These are phyloP conservation scores for Verticillium klebahnii DNA, from an alignment of 2,329 filamentous ascomycete genomes.

Conservation along the genomic window DNA sequence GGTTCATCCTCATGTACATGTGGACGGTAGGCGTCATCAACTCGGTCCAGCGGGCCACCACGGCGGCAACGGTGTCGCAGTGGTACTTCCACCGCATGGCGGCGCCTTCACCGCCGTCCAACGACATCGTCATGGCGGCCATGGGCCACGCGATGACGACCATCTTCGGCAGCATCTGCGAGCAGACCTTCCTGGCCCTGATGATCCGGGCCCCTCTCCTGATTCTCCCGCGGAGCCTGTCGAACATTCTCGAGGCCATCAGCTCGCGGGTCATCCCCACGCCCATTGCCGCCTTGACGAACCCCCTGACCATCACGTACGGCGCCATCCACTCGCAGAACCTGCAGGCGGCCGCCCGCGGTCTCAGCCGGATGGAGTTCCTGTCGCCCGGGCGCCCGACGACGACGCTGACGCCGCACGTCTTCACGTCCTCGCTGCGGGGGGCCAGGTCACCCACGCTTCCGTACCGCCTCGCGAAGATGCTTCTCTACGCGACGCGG, in stretches of 20 bases:
- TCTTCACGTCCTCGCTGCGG: constrained; percentile 30
- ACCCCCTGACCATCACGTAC: constrained; percentile 88
- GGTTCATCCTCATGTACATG: constrained; percentile 89
- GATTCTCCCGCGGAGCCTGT: constrained; percentile 68
- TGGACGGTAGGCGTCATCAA: constrained; percentile 89
- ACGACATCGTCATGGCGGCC: constrained; percentile 78
- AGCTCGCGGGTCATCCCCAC: constrained; percentile 80
- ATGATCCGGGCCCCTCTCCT: constrained; percentile 81
- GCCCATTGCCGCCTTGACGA: constrained; percentile 79
- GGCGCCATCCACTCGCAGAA: constrained; percentile 89
- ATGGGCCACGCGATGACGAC: constrained; percentile 77
- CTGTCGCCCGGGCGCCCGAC: constrained; percentile 69
- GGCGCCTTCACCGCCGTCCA: constrained; percentile 70
- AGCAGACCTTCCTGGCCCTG: constrained; percentile 78
- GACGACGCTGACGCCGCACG: constrained; percentile 61
- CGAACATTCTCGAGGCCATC: constrained; percentile 63
- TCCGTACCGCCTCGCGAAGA: constrained; percentile 85
- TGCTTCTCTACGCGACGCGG: constrained; percentile 84
- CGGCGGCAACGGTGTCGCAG: constrained; percentile 91
- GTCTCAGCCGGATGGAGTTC: constrained; percentile 77
- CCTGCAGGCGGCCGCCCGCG: constrained; percentile 70
- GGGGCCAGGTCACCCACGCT: constrained; percentile 46
- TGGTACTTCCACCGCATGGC: constrained; percentile 98
- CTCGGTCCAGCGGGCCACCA: constrained; percentile 84
- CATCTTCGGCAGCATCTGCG: constrained; percentile 86